phyloP scores from a whole-genome alignment of 1,284 basidiomycete genomes.

The Tilletia setariae region DNA sequence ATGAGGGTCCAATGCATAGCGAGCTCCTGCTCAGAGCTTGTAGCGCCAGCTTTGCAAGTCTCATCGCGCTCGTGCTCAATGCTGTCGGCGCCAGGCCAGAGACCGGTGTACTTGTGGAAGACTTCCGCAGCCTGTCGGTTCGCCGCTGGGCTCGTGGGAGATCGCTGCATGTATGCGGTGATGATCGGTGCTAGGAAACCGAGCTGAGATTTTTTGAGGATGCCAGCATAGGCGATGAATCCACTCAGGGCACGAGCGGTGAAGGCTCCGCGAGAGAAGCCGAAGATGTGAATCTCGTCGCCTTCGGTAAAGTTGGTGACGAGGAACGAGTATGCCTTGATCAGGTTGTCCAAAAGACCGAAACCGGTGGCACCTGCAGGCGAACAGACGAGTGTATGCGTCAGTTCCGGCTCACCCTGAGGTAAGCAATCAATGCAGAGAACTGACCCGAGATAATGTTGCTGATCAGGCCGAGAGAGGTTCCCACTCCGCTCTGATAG shows the following conservation, averaged over 20 bases:
- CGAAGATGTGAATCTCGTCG: constrained; percentile 19
- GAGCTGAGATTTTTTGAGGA: neutral
- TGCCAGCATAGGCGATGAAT: constrained; percentile 57
- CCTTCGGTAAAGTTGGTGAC: constrained; percentile 14
- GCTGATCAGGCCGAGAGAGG: constrained; percentile 18
- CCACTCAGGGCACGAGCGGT: constrained; percentile 57
- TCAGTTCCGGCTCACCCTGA: neutral
- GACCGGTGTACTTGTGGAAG: neutral
- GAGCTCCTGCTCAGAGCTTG: constrained; percentile 1
- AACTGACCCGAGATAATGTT: constrained; percentile 28
- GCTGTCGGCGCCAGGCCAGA: neutral
- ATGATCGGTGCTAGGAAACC: constrained; percentile 15
- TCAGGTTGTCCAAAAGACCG: constrained; percentile 14
- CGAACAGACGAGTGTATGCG: neutral
- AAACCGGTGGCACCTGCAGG: constrained; percentile 18
- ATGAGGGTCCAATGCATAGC: neutral
- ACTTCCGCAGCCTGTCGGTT: constrained; percentile 1
- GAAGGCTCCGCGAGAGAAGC: constrained; percentile 15
- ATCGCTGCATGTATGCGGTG: constrained; percentile 3
- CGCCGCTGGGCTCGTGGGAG: neutral
- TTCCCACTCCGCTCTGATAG: constrained; percentile 39
- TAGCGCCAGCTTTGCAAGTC: too few species aligned
- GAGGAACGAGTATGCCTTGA: neutral
- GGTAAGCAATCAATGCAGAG: neutral
- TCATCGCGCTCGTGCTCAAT: neutral